Conservation (phyloP, 495 filamentous ascomycete genomes). For the Xeromyces bisporus region DNA sequence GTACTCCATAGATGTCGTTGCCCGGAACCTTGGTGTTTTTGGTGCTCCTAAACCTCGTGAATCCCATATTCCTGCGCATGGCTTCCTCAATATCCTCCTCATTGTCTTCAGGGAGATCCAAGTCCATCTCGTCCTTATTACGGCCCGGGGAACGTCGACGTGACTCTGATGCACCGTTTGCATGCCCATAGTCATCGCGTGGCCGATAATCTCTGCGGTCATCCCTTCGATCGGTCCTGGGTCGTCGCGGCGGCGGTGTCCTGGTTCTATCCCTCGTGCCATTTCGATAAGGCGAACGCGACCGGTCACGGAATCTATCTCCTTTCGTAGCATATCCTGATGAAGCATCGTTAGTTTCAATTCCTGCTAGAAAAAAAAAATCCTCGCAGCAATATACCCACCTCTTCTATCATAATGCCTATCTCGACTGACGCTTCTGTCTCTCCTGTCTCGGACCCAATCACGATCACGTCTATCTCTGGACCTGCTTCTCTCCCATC, state of each 20-base stretch:
- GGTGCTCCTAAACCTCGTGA: conserved; percentile 67
- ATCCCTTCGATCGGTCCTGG: conserved; percentile 16
- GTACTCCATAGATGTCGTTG: conserved; percentile 68
- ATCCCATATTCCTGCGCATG: conserved; percentile 80
- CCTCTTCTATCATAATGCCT: conserved; percentile 26
- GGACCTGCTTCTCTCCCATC: conserved; percentile 28
- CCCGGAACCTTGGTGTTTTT: conserved; percentile 83
- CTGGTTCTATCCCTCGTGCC: conserved; percentile 19
- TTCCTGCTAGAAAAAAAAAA: too few relatives aligned
- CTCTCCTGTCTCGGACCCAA: conserved; percentile 19
- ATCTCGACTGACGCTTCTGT: conserved; percentile 31
- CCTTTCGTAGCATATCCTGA: conserved; percentile 18
- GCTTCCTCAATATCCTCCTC: conserved; percentile 53
- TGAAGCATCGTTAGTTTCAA: too few relatives aligned
- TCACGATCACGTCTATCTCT: conserved; percentile 27
- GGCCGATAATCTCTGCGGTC: conserved; percentile 18
- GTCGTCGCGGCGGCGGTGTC: conserved; percentile 20
- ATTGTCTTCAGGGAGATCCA: conserved; percentile 31
- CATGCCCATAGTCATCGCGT: conserved; percentile 8
- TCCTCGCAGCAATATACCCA: conserved; percentile 10
- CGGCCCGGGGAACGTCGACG: conserved; percentile 3
- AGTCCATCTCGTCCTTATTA: conserved; percentile 25
- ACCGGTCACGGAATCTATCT: conserved; percentile 26
- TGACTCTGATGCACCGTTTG: conserved; percentile 13
- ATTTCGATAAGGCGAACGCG: conserved; percentile 29